Base-by-base conservation (phyloP, 306 rosid genomes). In the Nissolia schottii region DNA sequence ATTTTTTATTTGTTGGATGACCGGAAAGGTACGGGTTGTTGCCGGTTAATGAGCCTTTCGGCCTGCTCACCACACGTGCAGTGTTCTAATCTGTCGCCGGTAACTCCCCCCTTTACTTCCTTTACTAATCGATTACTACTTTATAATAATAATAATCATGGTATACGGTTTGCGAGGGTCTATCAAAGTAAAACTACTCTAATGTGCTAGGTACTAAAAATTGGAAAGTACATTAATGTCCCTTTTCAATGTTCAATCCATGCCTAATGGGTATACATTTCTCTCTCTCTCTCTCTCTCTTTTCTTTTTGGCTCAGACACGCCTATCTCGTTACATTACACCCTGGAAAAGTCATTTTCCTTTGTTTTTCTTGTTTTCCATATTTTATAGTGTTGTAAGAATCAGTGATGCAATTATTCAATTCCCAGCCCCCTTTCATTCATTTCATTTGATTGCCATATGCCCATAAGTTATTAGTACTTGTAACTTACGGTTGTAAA, bases 61-160 rank as follows among this genome's bases (percentile, higher is more conserved):
- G 50, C 88, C 82, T 75, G 71, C 73, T 84, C 79, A 58, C 80
- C 85, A 72, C 93, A 83, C 90, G 87, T 87, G 89, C 85, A 87
- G 48, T 74, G 68, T 54, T 49, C 75, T 72, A 72, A 68, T 41
- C 54, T 85, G 83, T 80, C 79, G 66, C 81, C 69, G 45, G 75
- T 3, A 70, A 32, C 79, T 55, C 49, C 34, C 68, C 14, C 40
- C 19, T 63, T 50, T 68, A 12, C 81, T 46, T 64, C 41, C 4
- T 68, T 67, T 66, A 51, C 49, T 71, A 68, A 54, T 79, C 46
- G 15, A 41, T 32, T 28, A 18, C 40, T 22, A n/a, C 46, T 5
- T 14, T 57, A 34, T 69, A n/a, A 64, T 41, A 1, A 55, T 29
- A 25, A 38, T 23, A 29, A 60, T 15, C 14, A 38, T 28, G 12